These are phyloP conservation scores for Fistulifera solaris DNA, from an alignment of 108 stramenopile species.

Conservation along the genomic window DNA sequence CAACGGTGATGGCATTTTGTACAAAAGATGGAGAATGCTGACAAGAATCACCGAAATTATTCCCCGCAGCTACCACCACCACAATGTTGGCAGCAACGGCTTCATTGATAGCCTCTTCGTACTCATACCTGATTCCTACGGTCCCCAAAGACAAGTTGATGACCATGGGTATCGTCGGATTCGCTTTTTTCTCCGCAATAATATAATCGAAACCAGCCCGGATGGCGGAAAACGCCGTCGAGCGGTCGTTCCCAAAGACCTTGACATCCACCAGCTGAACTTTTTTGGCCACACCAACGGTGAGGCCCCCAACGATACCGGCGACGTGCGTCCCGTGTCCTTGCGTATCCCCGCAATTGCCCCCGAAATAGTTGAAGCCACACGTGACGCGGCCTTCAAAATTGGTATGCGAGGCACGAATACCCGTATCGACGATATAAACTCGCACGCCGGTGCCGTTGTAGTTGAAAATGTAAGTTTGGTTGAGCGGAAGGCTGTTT, in stretches of 20 bases:
- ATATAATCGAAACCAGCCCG: neutral
- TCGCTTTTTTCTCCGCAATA: neutral
- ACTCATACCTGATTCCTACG: neutral
- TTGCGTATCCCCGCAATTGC: conserved; percentile 11
- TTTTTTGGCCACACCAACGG: conserved; percentile 1
- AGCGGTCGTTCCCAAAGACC: neutral
- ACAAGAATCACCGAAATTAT: conserved; percentile 1
- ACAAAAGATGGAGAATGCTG: neutral
- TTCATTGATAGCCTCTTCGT: neutral
- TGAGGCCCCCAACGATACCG: conserved; percentile 29
- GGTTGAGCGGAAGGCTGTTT: neutral
- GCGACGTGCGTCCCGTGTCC: conserved; percentile 44
- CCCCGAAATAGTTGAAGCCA: neutral
- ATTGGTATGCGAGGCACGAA: neutral
- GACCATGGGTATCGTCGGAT: neutral
- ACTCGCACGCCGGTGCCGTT: conserved; percentile 3
- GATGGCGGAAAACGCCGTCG: neutral
- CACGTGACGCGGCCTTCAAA: neutral
- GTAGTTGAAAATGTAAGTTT: neutral
- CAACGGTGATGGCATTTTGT: neutral
- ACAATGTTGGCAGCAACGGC: neutral
- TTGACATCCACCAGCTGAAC: conserved; percentile 22
- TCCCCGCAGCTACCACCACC: neutral
- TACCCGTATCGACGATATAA: conserved; percentile 1
- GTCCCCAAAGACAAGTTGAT: neutral